Conservation (phyloP, 208 protist genomes). For the Wallacemonas sp. region DNA sequence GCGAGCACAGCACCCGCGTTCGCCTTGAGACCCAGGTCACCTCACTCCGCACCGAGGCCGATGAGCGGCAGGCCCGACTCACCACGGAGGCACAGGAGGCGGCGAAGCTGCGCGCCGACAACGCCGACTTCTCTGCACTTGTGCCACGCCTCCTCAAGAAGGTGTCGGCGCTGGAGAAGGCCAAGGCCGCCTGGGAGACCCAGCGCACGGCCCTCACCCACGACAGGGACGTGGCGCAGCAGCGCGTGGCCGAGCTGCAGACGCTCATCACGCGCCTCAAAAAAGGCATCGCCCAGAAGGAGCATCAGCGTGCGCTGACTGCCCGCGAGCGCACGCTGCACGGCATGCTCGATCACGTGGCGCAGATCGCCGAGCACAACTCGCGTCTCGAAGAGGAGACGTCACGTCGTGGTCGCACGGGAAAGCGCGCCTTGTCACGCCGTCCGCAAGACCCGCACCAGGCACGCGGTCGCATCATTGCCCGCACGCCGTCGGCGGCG, state of each 20-base stretch:
- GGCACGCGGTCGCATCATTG: background rate
- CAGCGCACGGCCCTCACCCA: slow-evolving; percentile 1
- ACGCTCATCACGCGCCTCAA: background rate
- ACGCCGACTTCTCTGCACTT: slow-evolving; percentile 42
- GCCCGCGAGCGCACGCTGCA: slow-evolving; percentile 2
- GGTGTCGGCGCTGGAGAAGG: slow-evolving; percentile 42
- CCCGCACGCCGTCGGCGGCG: too few relatives aligned
- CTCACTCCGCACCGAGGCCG: background rate
- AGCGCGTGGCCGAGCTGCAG: slow-evolving; percentile 6
- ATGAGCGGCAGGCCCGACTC: background rate
- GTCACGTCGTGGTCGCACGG: background rate
- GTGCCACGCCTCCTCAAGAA: slow-evolving; percentile 48
- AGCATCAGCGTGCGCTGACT: background rate
- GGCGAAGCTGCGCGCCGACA: slow-evolving; percentile 21
- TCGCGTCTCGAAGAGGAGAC: background rate
- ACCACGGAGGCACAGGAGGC: slow-evolving; percentile 13
- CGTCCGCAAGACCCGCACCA: too few relatives aligned
- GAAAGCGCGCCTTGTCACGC: background rate
- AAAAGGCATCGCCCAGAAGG: background rate
- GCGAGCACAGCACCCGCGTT: slow-evolving; percentile 5
- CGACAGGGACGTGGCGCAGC: slow-evolving; percentile 12
- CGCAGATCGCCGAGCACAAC: slow-evolving; percentile 1
- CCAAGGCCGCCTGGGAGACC: slow-evolving; percentile 26
- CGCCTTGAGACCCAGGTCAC: background rate
- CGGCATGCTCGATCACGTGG: background rate